Evolutionary conservation across 192 early-diverging fungal species (phyloP), one percentile per base, ranked within the genome.

Genomic region (Spizellomyces punctatus): DNA sequence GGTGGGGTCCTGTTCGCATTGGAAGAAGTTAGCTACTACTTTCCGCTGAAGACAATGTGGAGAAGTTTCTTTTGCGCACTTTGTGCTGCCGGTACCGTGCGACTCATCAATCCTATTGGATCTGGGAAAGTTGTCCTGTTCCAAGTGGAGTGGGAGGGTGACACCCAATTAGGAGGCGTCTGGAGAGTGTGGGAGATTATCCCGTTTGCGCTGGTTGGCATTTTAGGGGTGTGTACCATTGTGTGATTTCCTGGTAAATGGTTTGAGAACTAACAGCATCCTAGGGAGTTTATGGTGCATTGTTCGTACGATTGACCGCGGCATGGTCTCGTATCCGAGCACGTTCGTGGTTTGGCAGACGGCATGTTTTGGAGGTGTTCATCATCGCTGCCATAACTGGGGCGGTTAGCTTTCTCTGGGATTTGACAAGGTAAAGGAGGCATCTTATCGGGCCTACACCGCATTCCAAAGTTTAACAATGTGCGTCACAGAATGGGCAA

Each of bases 41-140:
- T 99, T 67, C 95, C 95, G 6, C 89, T 90, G 19, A 91, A 93
- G 71, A 96, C 96, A 5, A 92, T 99, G 88, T 97, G 94, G 94
- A 83, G 93, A 41, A 90, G 89, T 67, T 99, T 99, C 80, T 94
- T 99, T 79, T 95, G 94, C 76, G 96, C 96, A 0, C 86, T 99
- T 81, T 88, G 96, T 14, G 96, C 93, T 0, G 96, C 95, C 6
- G 89, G 94, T 21, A 92, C 92, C 21, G 59, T 72, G n/a, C 59
- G 78, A 19, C 10, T 85, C 10, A 82, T 84, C 44, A 79, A 99
- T 75, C 98, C 98, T 7, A 94, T 96, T 68, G 82, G 96, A 46
- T 94, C 93, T 12, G 95, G 95, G 52, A 96, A 96, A 79, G 74
- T 96, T 14, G 74, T 82, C 8, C 88, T 95, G 89, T 99, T 98